Evolutionary conservation across 805 yeast species (phyloP).

Genomic region (Vanderwaltozyma yarrowii): DNA sequence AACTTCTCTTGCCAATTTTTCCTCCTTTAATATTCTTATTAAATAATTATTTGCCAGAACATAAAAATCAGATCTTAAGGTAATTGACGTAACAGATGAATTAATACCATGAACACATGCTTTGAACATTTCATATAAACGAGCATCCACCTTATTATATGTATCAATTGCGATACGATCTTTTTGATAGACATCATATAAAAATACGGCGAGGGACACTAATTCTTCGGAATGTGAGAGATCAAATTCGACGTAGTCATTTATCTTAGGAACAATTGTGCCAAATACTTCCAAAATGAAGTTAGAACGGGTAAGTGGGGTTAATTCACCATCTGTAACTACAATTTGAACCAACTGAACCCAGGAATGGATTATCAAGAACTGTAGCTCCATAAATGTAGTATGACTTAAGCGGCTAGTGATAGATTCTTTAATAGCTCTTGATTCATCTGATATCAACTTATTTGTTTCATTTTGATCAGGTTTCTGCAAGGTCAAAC

Average conservation of each 20-base stretch:
- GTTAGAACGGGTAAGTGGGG: conserved; percentile 37
- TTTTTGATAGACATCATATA: conserved; percentile 52
- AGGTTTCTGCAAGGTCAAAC: too few relatives aligned
- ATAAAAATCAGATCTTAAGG: conserved; percentile 71
- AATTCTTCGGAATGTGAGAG: conserved; percentile 62
- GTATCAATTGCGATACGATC: conserved; percentile 30
- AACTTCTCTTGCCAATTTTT: conserved; percentile 36
- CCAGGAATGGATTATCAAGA: conserved; percentile 72
- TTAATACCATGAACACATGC: conserved; percentile 66
- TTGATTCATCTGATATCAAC: background rate
- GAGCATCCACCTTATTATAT: conserved; percentile 35
- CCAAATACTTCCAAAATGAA: conserved; percentile 74
- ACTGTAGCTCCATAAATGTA: conserved; percentile 42
- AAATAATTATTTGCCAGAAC: conserved; percentile 59
- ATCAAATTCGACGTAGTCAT: conserved; percentile 61
- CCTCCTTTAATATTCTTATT: conserved; percentile 37
- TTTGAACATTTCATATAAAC: conserved; percentile 60
- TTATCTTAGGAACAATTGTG: conserved; percentile 61
- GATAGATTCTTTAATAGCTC: conserved; percentile 23
- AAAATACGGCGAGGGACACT: conserved; percentile 61
- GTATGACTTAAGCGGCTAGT: conserved; percentile 38
- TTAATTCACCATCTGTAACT: conserved; percentile 50
- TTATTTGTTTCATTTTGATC: too few relatives aligned
- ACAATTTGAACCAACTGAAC: conserved; percentile 65
- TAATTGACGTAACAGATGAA: conserved; percentile 56